Base-by-base conservation (phyloP, 2,329 filamentous ascomycete genomes). In the Fusarium keratoplasticum region DNA sequence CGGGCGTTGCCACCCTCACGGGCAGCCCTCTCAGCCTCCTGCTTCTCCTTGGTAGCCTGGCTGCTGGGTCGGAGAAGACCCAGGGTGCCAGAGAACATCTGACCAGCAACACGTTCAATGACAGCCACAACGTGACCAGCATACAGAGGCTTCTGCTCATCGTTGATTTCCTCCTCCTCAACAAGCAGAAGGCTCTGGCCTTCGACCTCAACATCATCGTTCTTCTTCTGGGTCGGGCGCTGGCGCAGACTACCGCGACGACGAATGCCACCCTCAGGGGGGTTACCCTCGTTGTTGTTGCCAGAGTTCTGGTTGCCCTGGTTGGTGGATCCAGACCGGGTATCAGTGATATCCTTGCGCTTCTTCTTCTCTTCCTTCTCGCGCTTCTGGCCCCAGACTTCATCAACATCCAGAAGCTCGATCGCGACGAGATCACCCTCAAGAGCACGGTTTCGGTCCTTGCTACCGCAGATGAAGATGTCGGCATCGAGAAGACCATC, bases 311-410 rank as follows among this genome's bases (percentile, higher is more conserved):
- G 89, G 78, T 89, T 91, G 71, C 91, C 91, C 73, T 93, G 93
- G 79, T 91, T 94, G 74, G 90, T 93, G 72, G 93, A 93, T 75
- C 92, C 92, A 61, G 90, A 91, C 74, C 96, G 92, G 68, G 94
- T 95, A 81, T 98, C 96, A 36, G 95, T 97, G 69, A 98, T 97
- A 80, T 99, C 96, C 88, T 99, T 99, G 83, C 96, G 94, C 87
- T 98, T 99, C 91, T 99, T 99, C 90, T 99, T 99, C 83, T 99
- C 96, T 85, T 99, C 96, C 83, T 99, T 99, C 84, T 99, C 96
- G 66, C 95, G 94, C 89, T 99, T 99, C 87, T 99, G 96, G 27
- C 93, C 91, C 96, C 96, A 99, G 4, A 99, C 96, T 81, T 99
- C 96, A 81, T 98, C 96, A 9, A 99, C 96, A 80, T 99, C 96